Evolutionary conservation across 2,329 filamentous ascomycete species (phyloP).

Genomic region (Ilyonectria destructans): DNA sequence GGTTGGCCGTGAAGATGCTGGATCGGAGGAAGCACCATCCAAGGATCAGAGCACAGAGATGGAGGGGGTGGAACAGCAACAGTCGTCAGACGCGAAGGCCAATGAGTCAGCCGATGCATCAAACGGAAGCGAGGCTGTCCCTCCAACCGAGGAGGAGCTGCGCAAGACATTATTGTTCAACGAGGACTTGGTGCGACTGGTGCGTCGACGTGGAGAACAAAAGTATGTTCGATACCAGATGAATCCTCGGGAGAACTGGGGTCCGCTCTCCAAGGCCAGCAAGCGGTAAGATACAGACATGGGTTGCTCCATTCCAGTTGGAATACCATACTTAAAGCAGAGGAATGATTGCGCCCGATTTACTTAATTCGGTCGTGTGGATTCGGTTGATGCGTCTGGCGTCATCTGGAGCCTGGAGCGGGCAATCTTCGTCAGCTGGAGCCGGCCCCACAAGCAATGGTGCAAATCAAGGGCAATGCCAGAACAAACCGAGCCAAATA

Average conservation of each 20-base stretch:
- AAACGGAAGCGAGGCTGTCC: constrained; percentile 40
- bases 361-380: neutral
- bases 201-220: constrained; percentile 75
- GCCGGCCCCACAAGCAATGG: constrained; percentile 9
- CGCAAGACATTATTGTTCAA: constrained; percentile 81
- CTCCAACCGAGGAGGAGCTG: constrained; percentile 57
- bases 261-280: constrained; percentile 79
- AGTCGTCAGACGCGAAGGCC: constrained; percentile 32
- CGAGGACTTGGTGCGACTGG: constrained; percentile 82
- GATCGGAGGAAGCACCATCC: constrained; percentile 35
- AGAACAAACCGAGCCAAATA: neutral
- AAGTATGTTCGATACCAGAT: constrained; percentile 89
- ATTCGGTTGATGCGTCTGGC: neutral
- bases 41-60: constrained; percentile 53
- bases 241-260: constrained; percentile 95
- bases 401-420: constrained; percentile 11
- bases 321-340: neutral
- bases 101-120: constrained; percentile 35
- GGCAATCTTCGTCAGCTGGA: constrained; percentile 9
- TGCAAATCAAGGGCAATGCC: neutral
- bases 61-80: constrained; percentile 57
- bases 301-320: neutral
- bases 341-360: neutral
- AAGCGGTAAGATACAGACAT: constrained; percentile 64
- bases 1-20: constrained; percentile 53